Base-by-base conservation (phyloP, 1,284 basidiomycete species). In the Wolfiporia cocos region DNA sequence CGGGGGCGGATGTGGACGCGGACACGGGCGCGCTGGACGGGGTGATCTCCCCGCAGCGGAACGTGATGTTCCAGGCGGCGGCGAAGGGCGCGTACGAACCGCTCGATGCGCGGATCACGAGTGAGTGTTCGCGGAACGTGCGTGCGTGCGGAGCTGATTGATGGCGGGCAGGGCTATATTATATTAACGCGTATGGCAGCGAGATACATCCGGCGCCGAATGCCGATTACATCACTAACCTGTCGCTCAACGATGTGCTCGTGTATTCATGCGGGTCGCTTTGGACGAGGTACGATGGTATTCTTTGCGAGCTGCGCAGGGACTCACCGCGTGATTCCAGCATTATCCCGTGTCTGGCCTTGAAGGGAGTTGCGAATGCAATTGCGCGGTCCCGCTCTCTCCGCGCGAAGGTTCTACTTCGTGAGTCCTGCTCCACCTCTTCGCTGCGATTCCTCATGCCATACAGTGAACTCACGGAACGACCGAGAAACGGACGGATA, bases 241-340 rank as follows among this genome's bases (percentile, higher is more conserved):
- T 97, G 3, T 62, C 65, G 1, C 64, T 73, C n/a, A 76, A 76
- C 42, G 77, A 86, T 50, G 72, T 87, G 2, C 66, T 97, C 23
- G 80, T 97, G 3, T 96, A 95, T 62, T 92, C 90, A 2, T 94
- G 91, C 59, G 92, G 92, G 1, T 94, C 91, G 0, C 66, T 96
- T 2, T 97, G 90, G 90, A 96, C 93, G 20, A 92, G 86, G 86
- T 82, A 9, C 36, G 42, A 37, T 26, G 20, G 40, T 14, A 21
- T 26, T 23, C 34, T 34, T n/a, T n/a, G n/a, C n/a, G n/a, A n/a
- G n/a, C n/a, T n/a, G n/a, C n/a, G n/a, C n/a, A n/a, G n/a, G n/a
- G n/a, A n/a, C n/a, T n/a, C n/a, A n/a, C n/a, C n/a, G n/a, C n/a
- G n/a, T n/a, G n/a, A n/a, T n/a, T n/a, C 12, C 42, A 65, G 89